These are phyloP conservation scores for Phallus indusiatus DNA, from an alignment of 768 basidiomycete genomes.

Conservation along the genomic window DNA sequence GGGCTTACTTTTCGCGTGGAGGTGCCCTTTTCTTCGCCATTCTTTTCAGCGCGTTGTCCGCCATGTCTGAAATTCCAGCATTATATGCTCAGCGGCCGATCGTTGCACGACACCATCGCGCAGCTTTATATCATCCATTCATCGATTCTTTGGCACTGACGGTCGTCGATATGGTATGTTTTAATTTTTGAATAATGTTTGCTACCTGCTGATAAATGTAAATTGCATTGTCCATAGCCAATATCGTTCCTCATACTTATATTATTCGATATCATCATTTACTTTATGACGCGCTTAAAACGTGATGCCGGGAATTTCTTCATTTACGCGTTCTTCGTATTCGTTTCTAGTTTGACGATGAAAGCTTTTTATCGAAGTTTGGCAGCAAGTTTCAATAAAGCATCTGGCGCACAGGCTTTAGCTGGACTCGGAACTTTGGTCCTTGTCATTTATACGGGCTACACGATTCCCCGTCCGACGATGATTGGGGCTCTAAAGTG, in stretches of 20 bases:
- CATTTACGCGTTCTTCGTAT: slow-evolving; percentile 47
- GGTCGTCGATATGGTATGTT: slow-evolving; percentile 39
- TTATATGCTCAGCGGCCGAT: slow-evolving; percentile 52
- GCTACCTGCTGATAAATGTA: neutral
- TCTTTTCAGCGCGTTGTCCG: slow-evolving; percentile 48
- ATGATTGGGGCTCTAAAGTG: slow-evolving; percentile 65
- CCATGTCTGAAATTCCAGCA: slow-evolving; percentile 55
- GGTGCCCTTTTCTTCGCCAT: slow-evolving; percentile 68
- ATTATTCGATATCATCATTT: slow-evolving; percentile 41
- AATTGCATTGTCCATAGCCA: slow-evolving; percentile 21
- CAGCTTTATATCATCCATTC: slow-evolving; percentile 58
- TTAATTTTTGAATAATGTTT: neutral
- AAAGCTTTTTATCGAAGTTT: slow-evolving; percentile 80
- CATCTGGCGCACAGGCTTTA: slow-evolving; percentile 54
- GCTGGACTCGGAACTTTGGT: slow-evolving; percentile 44
- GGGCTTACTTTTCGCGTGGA: slow-evolving; percentile 66
- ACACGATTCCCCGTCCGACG: slow-evolving; percentile 46
- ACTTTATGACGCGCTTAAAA: slow-evolving; percentile 47
- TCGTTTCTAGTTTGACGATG: slow-evolving; percentile 56
- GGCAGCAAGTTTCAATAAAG: slow-evolving; percentile 47
- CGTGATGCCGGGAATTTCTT: slow-evolving; percentile 44
- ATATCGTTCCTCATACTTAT: slow-evolving; percentile 39
- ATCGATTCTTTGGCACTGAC: slow-evolving; percentile 50
- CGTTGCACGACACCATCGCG: slow-evolving; percentile 43
- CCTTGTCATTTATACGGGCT: slow-evolving; percentile 51